phyloP scores from a whole-genome alignment of 2,329 filamentous ascomycete genomes.

The Monilinia aucupariae region DNA sequence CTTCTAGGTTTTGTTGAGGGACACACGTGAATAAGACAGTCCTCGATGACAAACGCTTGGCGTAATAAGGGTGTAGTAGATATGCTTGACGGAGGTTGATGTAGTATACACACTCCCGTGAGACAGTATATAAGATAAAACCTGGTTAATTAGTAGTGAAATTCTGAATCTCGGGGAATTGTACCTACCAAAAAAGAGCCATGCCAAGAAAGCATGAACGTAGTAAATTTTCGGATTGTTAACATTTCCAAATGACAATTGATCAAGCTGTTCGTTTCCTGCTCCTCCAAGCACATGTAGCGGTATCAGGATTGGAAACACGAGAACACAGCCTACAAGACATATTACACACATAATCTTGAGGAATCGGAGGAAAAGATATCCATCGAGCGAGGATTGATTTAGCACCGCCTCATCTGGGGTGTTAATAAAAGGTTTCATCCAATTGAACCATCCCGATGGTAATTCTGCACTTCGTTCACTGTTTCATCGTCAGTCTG shows the following conservation, averaged over 20 bases:
- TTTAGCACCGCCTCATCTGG: slow-evolving; percentile 46
- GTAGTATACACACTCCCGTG: slow-evolving; percentile 61
- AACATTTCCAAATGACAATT: slow-evolving; percentile 57
- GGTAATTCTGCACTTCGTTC: slow-evolving; percentile 33
- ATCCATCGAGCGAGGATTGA: slow-evolving; percentile 61
- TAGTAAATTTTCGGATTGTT: slow-evolving; percentile 47
- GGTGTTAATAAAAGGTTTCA: slow-evolving; percentile 33
- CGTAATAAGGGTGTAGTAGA: slow-evolving; percentile 59
- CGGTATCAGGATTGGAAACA: slow-evolving; percentile 60
- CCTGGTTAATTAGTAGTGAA: slow-evolving; percentile 26
- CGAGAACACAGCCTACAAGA: slow-evolving; percentile 55
- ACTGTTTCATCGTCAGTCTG: slow-evolving; percentile 24
- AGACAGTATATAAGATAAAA: slow-evolving; percentile 62
- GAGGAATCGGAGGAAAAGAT: slow-evolving; percentile 59
- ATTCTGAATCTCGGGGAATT: neutral
- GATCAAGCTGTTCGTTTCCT: slow-evolving; percentile 49
- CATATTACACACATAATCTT: slow-evolving; percentile 57
- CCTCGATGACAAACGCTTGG: slow-evolving; percentile 59
- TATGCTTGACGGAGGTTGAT: slow-evolving; percentile 66
- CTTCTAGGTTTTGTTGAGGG: slow-evolving; percentile 53
- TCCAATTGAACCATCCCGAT: slow-evolving; percentile 36
- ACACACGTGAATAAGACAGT: slow-evolving; percentile 64
- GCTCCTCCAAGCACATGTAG: slow-evolving; percentile 58
- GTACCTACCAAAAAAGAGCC: slow-evolving; percentile 51
- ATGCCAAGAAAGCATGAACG: slow-evolving; percentile 56